Base-by-base conservation (phyloP, 2,329 filamentous ascomycete species). In the Phialophora verrucosa region DNA sequence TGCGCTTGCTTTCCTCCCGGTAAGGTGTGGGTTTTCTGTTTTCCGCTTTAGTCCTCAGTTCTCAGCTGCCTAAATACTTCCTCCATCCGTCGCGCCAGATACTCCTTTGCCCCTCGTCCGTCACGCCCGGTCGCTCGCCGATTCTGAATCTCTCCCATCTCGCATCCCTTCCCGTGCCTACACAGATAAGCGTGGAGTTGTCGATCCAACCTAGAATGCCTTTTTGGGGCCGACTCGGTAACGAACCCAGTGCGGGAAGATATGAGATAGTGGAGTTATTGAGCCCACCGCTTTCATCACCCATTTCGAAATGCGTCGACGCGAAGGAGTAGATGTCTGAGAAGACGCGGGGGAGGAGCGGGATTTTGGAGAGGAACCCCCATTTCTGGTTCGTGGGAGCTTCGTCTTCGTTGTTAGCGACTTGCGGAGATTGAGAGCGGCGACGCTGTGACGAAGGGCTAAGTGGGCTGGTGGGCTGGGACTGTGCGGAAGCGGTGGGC, bases 301-400 rank as follows among this genome's bases (percentile, higher is more conserved):
- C 92, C 44, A 92, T 89, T 73, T 95, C 90, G 73, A 98, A 98
- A 38, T 89, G 88, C 2, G 87, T 86, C 49, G 89, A 92, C 3
- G 91, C 86, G 73, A 94, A 93, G 0, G 92, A 96, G 76, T 97
- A 97, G 8, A 90, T 85, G 71, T 98, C 95, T 1, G 91, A 94
- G 76, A 98, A 96, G 32, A 95, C 85, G 50, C 91, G 87, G 1
- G 95, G 95, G 71, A 97, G 87, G 63, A 96, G 82, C 0, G 93
- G 93, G 6, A 97, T 86, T 74, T 89, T 93, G 69, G 91, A 89
- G 4, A 97, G 81, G 55, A 96, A 85, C 0, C 92, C 93, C 91
- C 92, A 97, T 81, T 93, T 94, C 49, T 91, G 88, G 57, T 84
- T 85, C 4, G 84, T 80, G 4, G 59, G 35, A 12, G 60, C 23